phyloP scores from a whole-genome alignment of 2,329 filamentous ascomycete species.

The Colletotrichum sp. region DNA sequence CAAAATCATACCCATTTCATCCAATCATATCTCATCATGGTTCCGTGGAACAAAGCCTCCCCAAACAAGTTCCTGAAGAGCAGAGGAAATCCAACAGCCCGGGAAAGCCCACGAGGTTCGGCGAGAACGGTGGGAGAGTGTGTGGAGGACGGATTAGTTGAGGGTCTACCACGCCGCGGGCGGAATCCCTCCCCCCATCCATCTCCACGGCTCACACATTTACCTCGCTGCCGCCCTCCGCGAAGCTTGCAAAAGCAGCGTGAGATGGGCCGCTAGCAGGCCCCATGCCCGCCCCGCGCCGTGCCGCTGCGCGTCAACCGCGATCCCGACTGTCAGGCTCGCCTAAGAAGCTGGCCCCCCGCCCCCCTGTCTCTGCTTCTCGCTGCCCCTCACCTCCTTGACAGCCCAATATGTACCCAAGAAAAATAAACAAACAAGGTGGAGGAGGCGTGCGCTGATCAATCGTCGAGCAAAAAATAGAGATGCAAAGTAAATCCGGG shows the following conservation, averaged over 20 bases:
- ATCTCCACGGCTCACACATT: conserved; percentile 3
- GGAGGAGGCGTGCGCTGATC: conserved; percentile 16
- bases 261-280: conserved; percentile 31
- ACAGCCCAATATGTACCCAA: conserved; percentile 20
- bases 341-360: conserved; percentile 1
- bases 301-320: conserved; percentile 24
- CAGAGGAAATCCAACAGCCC: background rate
- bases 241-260: conserved; percentile 41
- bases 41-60: conserved; percentile 47
- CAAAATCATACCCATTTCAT: conserved; percentile 35
- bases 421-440: conserved; percentile 8
- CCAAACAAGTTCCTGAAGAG: background rate
- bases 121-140: background rate
- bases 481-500: conserved; percentile 10
- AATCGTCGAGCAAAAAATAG: background rate
- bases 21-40: conserved; percentile 61
- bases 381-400: background rate
- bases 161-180: background rate
- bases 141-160: background rate
- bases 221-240: conserved; percentile 28
- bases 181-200: background rate
- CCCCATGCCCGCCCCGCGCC: conserved; percentile 26
- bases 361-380: conserved; percentile 10
- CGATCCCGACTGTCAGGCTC: conserved; percentile 31
- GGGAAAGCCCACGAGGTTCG: background rate